Evolutionary conservation across 129 eudicot genomes (phyloP).

Genomic region (carrot (Daucus carota)): DNA sequence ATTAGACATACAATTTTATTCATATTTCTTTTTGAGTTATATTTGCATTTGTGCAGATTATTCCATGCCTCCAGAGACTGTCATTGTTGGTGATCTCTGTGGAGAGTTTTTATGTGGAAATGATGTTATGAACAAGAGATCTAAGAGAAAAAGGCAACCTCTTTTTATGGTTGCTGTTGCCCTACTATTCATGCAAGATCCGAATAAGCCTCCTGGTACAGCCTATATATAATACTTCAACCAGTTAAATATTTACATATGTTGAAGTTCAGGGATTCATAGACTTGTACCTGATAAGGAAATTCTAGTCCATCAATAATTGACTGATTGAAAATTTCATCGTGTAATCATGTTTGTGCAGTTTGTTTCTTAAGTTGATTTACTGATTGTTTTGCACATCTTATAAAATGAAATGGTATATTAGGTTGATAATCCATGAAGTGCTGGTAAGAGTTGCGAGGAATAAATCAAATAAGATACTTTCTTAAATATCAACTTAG

Average conservation of each 20-base stretch:
- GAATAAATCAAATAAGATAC: neutral
- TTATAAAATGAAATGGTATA: neutral
- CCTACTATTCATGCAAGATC: constrained; percentile 52
- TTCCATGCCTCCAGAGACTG: constrained; percentile 60
- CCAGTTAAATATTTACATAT: neutral
- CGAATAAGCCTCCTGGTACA: constrained; percentile 42
- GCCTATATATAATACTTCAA: neutral
- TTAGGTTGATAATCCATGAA: neutral
- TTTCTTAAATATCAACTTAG: neutral
- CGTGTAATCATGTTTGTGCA: neutral
- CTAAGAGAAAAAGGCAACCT: neutral
- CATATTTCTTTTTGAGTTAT: neutral
- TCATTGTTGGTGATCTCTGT: constrained; percentile 70
- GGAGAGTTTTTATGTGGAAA: constrained; percentile 32
- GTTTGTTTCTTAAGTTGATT: neutral
- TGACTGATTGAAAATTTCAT: neutral
- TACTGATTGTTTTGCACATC: neutral
- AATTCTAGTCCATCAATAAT: neutral
- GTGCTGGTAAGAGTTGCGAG: neutral
- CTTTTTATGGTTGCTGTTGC: constrained; percentile 45
- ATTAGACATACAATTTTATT: neutral
- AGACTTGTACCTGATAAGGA: neutral
- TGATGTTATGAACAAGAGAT: constrained; percentile 16
- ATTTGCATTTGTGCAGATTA: constrained; percentile 40
- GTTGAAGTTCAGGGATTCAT: neutral